phyloP scores from a whole-genome alignment of 495 filamentous ascomycete species.

The Podospora sp. region DNA sequence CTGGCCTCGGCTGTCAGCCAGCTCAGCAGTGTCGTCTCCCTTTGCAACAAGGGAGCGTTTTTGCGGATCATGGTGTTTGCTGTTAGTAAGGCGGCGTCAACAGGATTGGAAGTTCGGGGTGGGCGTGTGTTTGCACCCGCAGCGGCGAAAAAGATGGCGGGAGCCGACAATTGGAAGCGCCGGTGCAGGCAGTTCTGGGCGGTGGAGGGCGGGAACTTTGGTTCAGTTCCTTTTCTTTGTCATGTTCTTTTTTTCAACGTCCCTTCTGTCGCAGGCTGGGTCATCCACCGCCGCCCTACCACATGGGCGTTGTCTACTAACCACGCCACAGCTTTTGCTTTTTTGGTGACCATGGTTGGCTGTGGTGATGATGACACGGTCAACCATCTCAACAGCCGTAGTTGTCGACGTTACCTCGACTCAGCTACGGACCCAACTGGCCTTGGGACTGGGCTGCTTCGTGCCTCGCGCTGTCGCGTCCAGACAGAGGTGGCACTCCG shows the following conservation, averaged over 20 bases:
- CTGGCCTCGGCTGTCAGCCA: slow-evolving; percentile 2
- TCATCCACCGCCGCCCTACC: not conserved
- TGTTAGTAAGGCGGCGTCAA: slow-evolving; percentile 5
- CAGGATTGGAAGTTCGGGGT: not conserved
- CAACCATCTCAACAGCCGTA: not conserved
- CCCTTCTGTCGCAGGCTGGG: not conserved
- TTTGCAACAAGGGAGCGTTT: not conserved
- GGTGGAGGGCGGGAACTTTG: not conserved
- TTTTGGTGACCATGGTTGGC: not conserved
- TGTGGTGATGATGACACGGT: not conserved
- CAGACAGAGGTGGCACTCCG: not conserved
- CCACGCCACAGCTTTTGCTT: not conserved
- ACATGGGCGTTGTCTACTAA: not conserved
- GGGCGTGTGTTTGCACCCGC: slow-evolving; percentile 9
- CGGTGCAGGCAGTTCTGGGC: not conserved
- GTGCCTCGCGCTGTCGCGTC: not conserved
- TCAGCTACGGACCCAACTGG: not conserved
- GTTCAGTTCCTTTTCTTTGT: slow-evolving; percentile 1
- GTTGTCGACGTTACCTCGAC: not conserved
- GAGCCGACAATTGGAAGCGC: slow-evolving; percentile 2
- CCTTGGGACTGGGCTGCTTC: not conserved
- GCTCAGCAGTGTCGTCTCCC: not conserved
- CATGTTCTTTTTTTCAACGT: not conserved
- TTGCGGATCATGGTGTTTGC: not conserved
- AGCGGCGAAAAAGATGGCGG: slow-evolving; percentile 10